Percentiles rank a stretch among this genome's conserved stretches.
Evolutionary conservation across 768 basidiomycete species (phyloP).

Genomic region (Saitozyma sp.): DNA sequence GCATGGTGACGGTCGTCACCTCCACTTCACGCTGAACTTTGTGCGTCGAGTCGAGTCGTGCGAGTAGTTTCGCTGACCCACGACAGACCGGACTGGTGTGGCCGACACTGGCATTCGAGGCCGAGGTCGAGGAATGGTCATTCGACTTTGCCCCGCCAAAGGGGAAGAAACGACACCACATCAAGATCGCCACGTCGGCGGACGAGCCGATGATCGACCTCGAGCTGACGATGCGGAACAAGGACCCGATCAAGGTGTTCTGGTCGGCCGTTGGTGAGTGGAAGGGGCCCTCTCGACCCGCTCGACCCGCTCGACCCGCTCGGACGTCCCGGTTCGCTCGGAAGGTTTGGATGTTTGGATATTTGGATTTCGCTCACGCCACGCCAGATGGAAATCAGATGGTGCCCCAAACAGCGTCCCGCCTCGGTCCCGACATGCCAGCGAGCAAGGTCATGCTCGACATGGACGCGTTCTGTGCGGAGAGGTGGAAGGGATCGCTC

Average conservation of each 20-base stretch:
- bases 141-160: slow-evolving; percentile 75
- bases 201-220: slow-evolving; percentile 74
- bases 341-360: no score
- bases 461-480: slow-evolving; percentile 73
- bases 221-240: slow-evolving; percentile 50
- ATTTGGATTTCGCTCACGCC: no score
- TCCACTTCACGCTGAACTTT: slow-evolving; percentile 38
- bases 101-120: slow-evolving; percentile 82
- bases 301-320: no score
- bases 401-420: slow-evolving; percentile 38
- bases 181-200: slow-evolving; percentile 89
- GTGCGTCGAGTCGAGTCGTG: slow-evolving; percentile 21
- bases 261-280: slow-evolving; percentile 81
- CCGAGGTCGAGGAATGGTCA: slow-evolving; percentile 81
- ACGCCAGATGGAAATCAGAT: slow-evolving; percentile 57
- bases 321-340: no score
- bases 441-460: slow-evolving; percentile 73
- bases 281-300: no score
- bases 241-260: slow-evolving; percentile 60
- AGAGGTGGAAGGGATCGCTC: slow-evolving; percentile 52
- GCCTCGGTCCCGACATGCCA: slow-evolving; percentile 48
- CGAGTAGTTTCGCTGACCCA: slow-evolving; percentile 56
- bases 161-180: slow-evolving; percentile 75
- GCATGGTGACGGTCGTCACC: slow-evolving; percentile 53
- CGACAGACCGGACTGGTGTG: slow-evolving; percentile 28